These are phyloP conservation scores for Globisporangium recalcitrans DNA, from an alignment of 352 stramenopile genomes.

Conservation along the genomic window DNA sequence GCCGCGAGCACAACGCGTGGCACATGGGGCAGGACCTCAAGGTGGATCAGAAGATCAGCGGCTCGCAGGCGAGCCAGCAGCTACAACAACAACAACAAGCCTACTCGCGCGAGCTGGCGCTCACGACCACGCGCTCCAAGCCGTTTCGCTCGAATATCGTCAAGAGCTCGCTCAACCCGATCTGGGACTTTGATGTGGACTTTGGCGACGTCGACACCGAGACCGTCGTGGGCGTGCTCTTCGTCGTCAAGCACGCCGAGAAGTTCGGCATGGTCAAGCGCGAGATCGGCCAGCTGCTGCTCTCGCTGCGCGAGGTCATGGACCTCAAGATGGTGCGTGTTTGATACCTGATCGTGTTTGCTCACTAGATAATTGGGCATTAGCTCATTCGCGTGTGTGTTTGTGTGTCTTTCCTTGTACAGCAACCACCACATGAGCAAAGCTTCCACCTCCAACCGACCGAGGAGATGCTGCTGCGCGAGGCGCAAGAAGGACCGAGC, in stretches of 20 bases:
- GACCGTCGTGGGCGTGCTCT: slow-evolving; percentile 56
- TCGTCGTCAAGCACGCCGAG: slow-evolving; percentile 64
- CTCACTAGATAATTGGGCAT: not conserved
- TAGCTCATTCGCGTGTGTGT: slow-evolving; percentile 2
- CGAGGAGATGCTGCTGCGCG: slow-evolving; percentile 46
- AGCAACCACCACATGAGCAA: slow-evolving; percentile 57
- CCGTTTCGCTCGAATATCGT: slow-evolving; percentile 52
- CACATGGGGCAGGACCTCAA: slow-evolving; percentile 48
- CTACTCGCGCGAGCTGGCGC: slow-evolving; percentile 13
- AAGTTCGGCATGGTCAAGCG: slow-evolving; percentile 72
- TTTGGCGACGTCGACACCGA: slow-evolving; percentile 73
- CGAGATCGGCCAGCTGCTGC: slow-evolving; percentile 61
- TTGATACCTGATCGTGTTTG: not conserved
- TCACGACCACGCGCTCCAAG: slow-evolving; percentile 33
- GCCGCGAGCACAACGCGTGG: slow-evolving; percentile 28
- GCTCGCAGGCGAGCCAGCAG: slow-evolving; percentile 21
- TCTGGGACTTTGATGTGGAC: slow-evolving; percentile 80
- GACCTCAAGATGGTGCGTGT: slow-evolving; percentile 59
- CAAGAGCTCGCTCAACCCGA: slow-evolving; percentile 71
- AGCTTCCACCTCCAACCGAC: slow-evolving; percentile 57
- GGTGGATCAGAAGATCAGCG: slow-evolving; percentile 18
- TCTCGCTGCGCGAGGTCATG: slow-evolving; percentile 63
- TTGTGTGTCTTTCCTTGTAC: not conserved
- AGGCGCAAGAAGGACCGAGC: slow-evolving; percentile 35
- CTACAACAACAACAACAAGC: slow-evolving; percentile 5